These are phyloP conservation scores for Mycena chlorophos DNA, from an alignment of 768 basidiomycete genomes.

Conservation along the genomic window DNA sequence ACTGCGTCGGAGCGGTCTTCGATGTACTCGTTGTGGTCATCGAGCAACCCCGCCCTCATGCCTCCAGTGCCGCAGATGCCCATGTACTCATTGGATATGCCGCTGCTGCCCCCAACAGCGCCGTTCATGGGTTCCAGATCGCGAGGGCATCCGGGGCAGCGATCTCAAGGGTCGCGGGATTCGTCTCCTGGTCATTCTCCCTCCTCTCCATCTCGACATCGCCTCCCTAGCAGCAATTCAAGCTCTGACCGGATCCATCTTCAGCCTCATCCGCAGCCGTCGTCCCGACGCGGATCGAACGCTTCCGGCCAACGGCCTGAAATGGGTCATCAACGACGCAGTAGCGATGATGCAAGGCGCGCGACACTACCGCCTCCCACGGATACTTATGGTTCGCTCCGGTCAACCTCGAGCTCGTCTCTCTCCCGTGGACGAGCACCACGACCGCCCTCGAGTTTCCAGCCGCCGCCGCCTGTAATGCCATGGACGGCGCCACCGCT, in stretches of 20 bases:
- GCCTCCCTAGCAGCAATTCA: slow-evolving; percentile 35
- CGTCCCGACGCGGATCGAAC: slow-evolving; percentile 17
- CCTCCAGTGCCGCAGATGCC: slow-evolving; percentile 35
- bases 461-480: slow-evolving; percentile 32
- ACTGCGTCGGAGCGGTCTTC: slow-evolving; percentile 30
- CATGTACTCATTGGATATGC: slow-evolving; percentile 58
- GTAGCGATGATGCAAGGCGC: slow-evolving; percentile 17
- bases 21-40: slow-evolving; percentile 42
- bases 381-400: slow-evolving; percentile 13
- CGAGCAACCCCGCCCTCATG: slow-evolving; percentile 39
- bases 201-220: slow-evolving; percentile 36
- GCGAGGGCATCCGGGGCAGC: slow-evolving; percentile 44
- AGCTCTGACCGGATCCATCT: slow-evolving; percentile 29
- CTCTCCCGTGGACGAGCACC: slow-evolving; percentile 30
- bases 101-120: slow-evolving; percentile 69
- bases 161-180: slow-evolving; percentile 34
- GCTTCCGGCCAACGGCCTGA: slow-evolving; percentile 10
- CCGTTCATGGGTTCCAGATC: slow-evolving; percentile 76
- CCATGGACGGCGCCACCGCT: slow-evolving; percentile 46
- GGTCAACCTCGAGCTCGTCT: slow-evolving; percentile 15
- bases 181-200: slow-evolving; percentile 37
- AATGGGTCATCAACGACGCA: slow-evolving; percentile 9
- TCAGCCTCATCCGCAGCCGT: slow-evolving; percentile 18
- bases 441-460: slow-evolving; percentile 26
- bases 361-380: slow-evolving; percentile 12